Base-by-base conservation (phyloP, 1,284 basidiomycete genomes). In the Trametes sp. region DNA sequence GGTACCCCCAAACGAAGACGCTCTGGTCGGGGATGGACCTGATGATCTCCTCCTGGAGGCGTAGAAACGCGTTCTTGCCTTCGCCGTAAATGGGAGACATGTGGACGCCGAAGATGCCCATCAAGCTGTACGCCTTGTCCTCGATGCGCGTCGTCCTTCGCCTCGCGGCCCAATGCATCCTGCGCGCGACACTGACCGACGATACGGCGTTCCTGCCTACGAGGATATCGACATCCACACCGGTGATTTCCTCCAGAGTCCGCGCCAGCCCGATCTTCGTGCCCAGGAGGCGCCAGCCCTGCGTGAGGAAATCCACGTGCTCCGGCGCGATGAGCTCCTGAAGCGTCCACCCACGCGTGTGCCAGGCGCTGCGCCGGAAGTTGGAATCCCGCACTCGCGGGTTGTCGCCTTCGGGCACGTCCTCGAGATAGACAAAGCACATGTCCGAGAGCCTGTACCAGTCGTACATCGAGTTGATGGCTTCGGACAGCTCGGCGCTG, bases 401-500 rank as follows among this genome's bases (percentile, higher is more conserved):
- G 28, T 35, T 28, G 2, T 16, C 29, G 31, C 19, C 33, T 29
- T 45, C 31, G 31, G 53, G 28, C 3, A 53, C 49, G 50, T 59
- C 41, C 1, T 10, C 13, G 31, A 59, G 50, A 13, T 52, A 52
- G n/a, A 35, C 57, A 21, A 46, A 59, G 50, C 57, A 59, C 9
- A 53, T 48, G 29, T 44, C 26, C 19, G 50, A 28, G 5, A n/a
- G 29, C 4, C 31, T 19, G 50, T 59, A 59, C 0, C 72, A 74
- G 21, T 38, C 70, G 23, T 38, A 61, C 52, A 53, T 53, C 7
- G 61, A 62, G 31, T 58, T 59, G 57, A 58, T 54, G 19, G 61
- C 56, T 26, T 63, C 61, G 21, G 61, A 63, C 3, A 63, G 41
- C 61, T 63, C 61, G 6, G 56, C 29, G 19, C 61, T 57, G 51